Percentiles rank a stretch among this genome's conserved stretches.
phyloP scores from a whole-genome alignment of 2,329 filamentous ascomycete genomes.

The Ceratocystis papillata region DNA sequence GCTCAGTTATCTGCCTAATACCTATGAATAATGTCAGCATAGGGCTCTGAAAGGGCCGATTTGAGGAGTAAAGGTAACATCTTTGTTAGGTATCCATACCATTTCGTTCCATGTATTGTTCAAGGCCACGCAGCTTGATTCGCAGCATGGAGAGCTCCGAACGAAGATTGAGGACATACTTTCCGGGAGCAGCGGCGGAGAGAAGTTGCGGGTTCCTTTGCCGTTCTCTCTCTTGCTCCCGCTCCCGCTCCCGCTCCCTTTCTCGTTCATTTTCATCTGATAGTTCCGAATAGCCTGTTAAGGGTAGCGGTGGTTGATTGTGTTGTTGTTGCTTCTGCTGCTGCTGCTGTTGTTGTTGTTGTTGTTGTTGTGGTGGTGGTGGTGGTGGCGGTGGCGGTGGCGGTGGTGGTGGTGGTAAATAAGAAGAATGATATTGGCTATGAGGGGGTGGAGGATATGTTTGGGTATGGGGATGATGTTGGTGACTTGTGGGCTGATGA shows the following conservation, averaged over 20 bases:
- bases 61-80: conserved; percentile 30
- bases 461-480: conserved; percentile 3
- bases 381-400: background rate
- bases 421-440: conserved; percentile 4
- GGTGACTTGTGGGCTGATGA: conserved; percentile 18
- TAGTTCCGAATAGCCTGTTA: background rate
- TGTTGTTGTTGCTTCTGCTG: too few species aligned
- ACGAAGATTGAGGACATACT: conserved; percentile 23
- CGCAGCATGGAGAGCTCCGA: conserved; percentile 46
- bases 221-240: conserved; percentile 36
- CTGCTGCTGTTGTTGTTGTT: background rate
- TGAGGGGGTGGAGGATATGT: background rate
- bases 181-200: conserved; percentile 24
- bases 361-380: background rate
- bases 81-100: conserved; percentile 32
- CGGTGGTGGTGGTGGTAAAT: background rate
- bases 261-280: conserved; percentile 27
- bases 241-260: conserved; percentile 35
- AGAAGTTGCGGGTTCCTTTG: conserved; percentile 29
- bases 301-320: background rate
- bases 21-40: conserved; percentile 5
- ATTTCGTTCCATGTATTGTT: conserved; percentile 39
- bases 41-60: background rate
- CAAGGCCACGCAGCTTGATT: conserved; percentile 43
- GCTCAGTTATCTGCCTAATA: conserved; percentile 32